Evolutionary conservation across 352 stramenopile genomes (phyloP), one percentile per base, ranked within the genome.

Genomic region (Globisporangium perplexum): DNA sequence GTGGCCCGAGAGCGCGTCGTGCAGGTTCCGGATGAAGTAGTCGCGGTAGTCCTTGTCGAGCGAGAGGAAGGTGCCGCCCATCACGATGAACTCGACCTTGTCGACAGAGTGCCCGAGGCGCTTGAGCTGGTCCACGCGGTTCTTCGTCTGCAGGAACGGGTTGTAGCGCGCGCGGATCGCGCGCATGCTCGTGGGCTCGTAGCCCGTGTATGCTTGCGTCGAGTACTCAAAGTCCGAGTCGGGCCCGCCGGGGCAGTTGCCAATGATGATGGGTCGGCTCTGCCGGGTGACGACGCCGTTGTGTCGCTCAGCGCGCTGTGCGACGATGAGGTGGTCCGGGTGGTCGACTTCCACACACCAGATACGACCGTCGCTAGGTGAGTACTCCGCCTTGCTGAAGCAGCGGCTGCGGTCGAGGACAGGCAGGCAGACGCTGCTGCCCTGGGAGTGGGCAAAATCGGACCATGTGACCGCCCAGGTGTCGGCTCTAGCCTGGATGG

Each of bases 141-240:
- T 89, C 42, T 95, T 83, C 1, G 95, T 96, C 76, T 99, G 96
- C 53, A 85, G 71, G 59, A 89, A 98, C 6, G 96, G 95, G 73
- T 99, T 89, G 63, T 98, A 99, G 17, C 96, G 68, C 33, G 92
- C 94, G 22, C 96, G 88, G 60, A 99, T 99, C 18, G 94, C 96
- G 7, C 87, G 69, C 96, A 99, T 99, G 54, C 80, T 96, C 26
- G 96, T 99, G 28, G 96, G 96, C 68, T 99, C 96, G 63, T 99
- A 99, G 20, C 96, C 96, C 5, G 96, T 99, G 69, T 99, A 99
- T 3, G 95, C 86, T 63, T 89, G 72, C 15, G 96, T 98, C 10
- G 85, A 97, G 75, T 99, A 99, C 76, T 99, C 96, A 80, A 99
- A 99, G 66, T 99, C 96, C 47, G 75, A 95, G 79, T 99, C 96